Conservation (phyloP, 2,329 filamentous ascomycete genomes). For the Fusarium tanahbumbuense region DNA sequence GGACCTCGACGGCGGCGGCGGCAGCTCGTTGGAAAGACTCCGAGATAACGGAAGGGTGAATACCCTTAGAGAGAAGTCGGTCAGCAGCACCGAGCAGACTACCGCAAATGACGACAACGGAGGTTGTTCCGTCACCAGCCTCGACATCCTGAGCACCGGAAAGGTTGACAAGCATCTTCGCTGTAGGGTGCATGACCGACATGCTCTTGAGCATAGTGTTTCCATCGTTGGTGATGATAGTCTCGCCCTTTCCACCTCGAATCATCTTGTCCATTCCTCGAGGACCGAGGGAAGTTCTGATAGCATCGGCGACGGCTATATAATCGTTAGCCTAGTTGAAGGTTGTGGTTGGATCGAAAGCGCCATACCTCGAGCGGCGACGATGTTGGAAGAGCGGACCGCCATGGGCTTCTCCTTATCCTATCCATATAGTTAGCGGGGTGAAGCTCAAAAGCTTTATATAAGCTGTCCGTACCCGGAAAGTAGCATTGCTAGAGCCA, state of each 20-base stretch:
- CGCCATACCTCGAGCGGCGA: constrained; percentile 87
- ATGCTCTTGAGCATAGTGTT: constrained; percentile 99
- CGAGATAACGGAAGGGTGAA: constrained; percentile 97
- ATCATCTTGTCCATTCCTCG: constrained; percentile 99
- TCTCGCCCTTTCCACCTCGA: constrained; percentile 94
- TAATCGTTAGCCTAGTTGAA: constrained; percentile 30
- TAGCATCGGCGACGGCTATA: constrained; percentile 93
- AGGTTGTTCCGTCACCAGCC: constrained; percentile 97
- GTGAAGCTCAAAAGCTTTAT: constrained; percentile 52
- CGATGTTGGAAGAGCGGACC: constrained; percentile 95
- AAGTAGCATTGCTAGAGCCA: constrained; percentile 64
- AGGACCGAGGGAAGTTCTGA: constrained; percentile 94
- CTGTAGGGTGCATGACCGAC: constrained; percentile 99
- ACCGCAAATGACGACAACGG: constrained; percentile 96
- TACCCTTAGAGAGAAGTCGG: constrained; percentile 88
- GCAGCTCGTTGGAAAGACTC: constrained; percentile 97
- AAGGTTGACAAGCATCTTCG: constrained; percentile 98
- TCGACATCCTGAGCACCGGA: constrained; percentile 98
- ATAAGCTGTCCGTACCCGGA: constrained; percentile 62
- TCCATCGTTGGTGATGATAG: constrained; percentile 99
- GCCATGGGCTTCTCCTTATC: constrained; percentile 99
- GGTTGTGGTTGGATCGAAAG: constrained; percentile 1
- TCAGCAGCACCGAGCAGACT: constrained; percentile 95
- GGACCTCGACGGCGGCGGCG: constrained; percentile 85
- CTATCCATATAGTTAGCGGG: constrained; percentile 58